Evolutionary conservation across 371 early-diverging fungal genomes (phyloP), one percentile per base, ranked within the genome.

Genomic region (Neoconidiobolus thromboides): DNA sequence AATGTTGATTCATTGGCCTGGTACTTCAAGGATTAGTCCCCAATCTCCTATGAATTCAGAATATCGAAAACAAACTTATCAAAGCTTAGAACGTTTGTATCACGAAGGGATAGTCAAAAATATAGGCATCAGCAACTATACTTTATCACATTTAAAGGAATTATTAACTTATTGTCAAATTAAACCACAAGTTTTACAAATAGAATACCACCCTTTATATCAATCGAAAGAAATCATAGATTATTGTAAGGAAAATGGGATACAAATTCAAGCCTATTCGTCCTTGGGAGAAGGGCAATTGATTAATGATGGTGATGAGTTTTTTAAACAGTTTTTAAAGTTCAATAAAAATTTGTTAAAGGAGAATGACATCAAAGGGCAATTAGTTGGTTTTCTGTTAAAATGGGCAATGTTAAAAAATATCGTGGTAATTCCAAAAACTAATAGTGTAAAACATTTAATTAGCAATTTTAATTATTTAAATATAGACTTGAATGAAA

Each of bases 1-100:
- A 3, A 82, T 89, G 54, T 74, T 94, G 43, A 85, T 94, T 42
- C 95, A 94, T 63, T 94, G 92, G 91, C 93, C 93, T 42, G 71
- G 72, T 40, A 71, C 73, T 2, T 70, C 73, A 52, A 76, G 71
- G 37, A 59, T 79, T n/a, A 65, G 66, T 47, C 67, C 65, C 0
- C 59, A 70, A 7, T 65, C 71, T 52, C 70, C 71, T 0, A 63
- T 65, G 36, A 73, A 78, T 61, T 60, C 67, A 3, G 52, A 54
- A 47, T 74, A 77, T 61, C 73, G 86, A 9, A 64, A 59, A 43
- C 78, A 68, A 41, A 76, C 83, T 48, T 89, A 87, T 85, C 67
- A 66, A 40, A 85, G 83, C 0, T 74, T 93, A 53, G 89, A 89
- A 64, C 60, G 62, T 14, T 67, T 80, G 56, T 74, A 83, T 58